Conservation (phyloP, 2,329 filamentous ascomycete genomes). For the Penicillium sp. region DNA sequence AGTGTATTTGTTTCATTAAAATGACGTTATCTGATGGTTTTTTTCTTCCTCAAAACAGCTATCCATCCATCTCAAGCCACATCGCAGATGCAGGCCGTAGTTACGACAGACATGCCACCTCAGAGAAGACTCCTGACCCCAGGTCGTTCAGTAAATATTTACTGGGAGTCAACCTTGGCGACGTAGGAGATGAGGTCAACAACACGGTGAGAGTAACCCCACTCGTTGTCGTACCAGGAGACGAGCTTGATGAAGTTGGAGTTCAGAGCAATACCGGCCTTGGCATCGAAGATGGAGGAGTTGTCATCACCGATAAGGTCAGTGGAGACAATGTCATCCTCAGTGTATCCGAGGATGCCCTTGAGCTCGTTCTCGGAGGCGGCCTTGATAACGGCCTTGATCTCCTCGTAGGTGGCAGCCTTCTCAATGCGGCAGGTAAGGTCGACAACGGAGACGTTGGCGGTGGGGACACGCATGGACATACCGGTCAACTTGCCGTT, state of each 20-base stretch:
- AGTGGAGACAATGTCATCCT: slow-evolving; percentile 93
- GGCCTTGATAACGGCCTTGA: slow-evolving; percentile 89
- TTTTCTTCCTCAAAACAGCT: slow-evolving; percentile 10
- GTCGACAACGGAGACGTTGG: slow-evolving; percentile 99
- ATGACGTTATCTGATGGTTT: slow-evolving; percentile 26
- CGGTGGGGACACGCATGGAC: slow-evolving; percentile 97
- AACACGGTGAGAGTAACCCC: slow-evolving; percentile 97
- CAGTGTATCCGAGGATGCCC: slow-evolving; percentile 91
- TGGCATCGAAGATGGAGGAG: slow-evolving; percentile 99
- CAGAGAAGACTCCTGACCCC: slow-evolving; percentile 38
- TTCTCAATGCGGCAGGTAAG: slow-evolving; percentile 94
- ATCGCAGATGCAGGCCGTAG: background rate
- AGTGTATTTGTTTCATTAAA: slow-evolving; percentile 29
- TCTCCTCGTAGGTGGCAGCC: slow-evolving; percentile 71
- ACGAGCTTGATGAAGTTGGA: slow-evolving; percentile 98
- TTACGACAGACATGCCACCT: slow-evolving; percentile 16
- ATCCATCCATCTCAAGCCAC: background rate
- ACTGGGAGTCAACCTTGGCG: slow-evolving; percentile 68
- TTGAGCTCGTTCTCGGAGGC: slow-evolving; percentile 81
- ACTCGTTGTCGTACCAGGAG: slow-evolving; percentile 99
- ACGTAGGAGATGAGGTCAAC: slow-evolving; percentile 77
- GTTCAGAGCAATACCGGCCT: slow-evolving; percentile 98
- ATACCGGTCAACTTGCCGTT: slow-evolving; percentile 99
- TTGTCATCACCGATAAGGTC: slow-evolving; percentile 89
- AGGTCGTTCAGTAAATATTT: slow-evolving; percentile 38